Percentiles rank a stretch among this genome's conserved stretches.
Evolutionary conservation across 176 grass and related monocot genomes (phyloP).

Genomic region (Carex littledalei): DNA sequence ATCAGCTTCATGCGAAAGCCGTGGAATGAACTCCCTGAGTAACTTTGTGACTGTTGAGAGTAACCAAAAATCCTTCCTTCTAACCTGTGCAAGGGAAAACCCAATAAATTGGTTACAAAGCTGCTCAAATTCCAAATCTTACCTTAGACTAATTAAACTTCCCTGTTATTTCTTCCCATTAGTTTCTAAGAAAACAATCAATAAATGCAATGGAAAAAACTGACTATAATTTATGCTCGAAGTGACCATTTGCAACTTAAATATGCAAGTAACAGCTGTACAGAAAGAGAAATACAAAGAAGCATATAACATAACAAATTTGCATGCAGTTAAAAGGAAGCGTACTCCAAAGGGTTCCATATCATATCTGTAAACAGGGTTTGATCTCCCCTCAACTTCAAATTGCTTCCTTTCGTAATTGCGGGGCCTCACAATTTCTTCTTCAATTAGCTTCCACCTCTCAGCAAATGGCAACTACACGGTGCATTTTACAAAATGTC

Average conservation of each 20-base stretch:
- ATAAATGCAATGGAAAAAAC: not conserved
- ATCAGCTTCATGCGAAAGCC: constrained; percentile 92
- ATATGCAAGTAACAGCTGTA: not conserved
- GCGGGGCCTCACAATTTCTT: constrained; percentile 80
- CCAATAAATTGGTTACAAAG: constrained; percentile 20
- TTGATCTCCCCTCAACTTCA: constrained; percentile 67
- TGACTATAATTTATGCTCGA: not conserved
- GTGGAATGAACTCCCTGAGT: constrained; percentile 80
- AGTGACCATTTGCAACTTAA: not conserved
- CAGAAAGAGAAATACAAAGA: not conserved
- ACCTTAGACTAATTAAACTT: not conserved
- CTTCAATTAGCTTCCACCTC: constrained; percentile 92
- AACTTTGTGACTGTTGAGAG: constrained; percentile 75
- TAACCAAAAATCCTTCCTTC: constrained; percentile 97
- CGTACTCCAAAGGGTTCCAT: constrained; percentile 94
- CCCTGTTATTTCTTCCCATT: not conserved
- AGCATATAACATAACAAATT: constrained; percentile 17
- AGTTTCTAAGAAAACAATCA: not conserved
- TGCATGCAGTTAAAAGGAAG: not conserved
- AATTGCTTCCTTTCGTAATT: constrained; percentile 68
- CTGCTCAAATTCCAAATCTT: not conserved
- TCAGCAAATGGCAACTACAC: constrained; percentile 88
- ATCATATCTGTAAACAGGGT: constrained; percentile 90
- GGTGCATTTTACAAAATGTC: constrained; percentile 18
- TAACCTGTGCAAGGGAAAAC: constrained; percentile 53